Conservation (phyloP, 2,329 filamentous ascomycete genomes). For the Epicoccum sorghinum region DNA sequence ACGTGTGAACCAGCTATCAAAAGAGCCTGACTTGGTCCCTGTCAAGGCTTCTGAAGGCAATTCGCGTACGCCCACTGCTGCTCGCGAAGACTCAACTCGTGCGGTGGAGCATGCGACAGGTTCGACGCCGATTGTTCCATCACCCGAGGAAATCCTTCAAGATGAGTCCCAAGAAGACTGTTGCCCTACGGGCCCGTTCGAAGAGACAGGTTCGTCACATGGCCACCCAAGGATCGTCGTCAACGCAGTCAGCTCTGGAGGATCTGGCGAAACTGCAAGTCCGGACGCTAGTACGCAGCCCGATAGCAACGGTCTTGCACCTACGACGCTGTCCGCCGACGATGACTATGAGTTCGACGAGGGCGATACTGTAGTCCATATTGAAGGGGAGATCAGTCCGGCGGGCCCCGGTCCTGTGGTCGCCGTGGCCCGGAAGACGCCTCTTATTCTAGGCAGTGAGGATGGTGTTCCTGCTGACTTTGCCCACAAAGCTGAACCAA, state of each 20-base stretch:
- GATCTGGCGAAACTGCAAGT: no score
- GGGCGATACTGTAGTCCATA: constrained; percentile 43
- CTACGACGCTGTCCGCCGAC: constrained; percentile 10
- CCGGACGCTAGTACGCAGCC: no score
- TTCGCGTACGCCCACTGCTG: neutral
- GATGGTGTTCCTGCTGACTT: constrained; percentile 5
- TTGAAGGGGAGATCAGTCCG: constrained; percentile 26
- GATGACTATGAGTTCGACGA: constrained; percentile 44
- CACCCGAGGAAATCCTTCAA: neutral
- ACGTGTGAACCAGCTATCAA: constrained; percentile 9
- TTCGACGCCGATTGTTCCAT: neutral
- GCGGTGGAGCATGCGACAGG: neutral
- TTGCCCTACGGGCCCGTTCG: neutral
- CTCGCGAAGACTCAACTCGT: neutral
- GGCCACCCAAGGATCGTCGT: constrained; percentile 3
- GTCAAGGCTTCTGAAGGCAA: neutral
- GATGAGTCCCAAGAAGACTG: neutral
- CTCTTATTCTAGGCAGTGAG: neutral
- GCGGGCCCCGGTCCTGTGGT: constrained; percentile 2
- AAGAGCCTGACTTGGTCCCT: constrained; percentile 3
- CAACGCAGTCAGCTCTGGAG: neutral
- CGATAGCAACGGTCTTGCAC: no score
- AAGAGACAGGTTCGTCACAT: neutral
- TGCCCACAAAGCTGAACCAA: constrained; percentile 4
- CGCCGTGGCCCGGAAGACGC: no score